A percentile compares a stretch with the other conserved stretches of the same genome.
Evolutionary conservation across 805 yeast species (phyloP).

Genomic region (Ogataea trehaloabstinens): DNA sequence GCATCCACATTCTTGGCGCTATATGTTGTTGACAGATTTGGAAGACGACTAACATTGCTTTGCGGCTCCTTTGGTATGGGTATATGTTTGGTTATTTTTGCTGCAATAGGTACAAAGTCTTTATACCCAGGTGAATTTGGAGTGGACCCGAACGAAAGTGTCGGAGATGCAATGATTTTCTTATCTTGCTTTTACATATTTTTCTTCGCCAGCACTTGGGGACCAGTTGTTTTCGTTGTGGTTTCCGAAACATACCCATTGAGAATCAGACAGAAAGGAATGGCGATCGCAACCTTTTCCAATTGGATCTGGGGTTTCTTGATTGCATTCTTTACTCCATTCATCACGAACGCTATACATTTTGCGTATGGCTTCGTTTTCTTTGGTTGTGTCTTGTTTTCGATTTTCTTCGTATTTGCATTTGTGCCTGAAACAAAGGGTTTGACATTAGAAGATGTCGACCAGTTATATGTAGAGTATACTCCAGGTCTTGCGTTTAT

Average conservation of each 20-base stretch:
- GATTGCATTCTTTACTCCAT: constrained; percentile 58
- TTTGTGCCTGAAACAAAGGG: constrained; percentile 58
- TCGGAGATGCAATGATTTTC: constrained; percentile 63
- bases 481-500: constrained; percentile 32
- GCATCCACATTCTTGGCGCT: constrained; percentile 53
- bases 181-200: constrained; percentile 63
- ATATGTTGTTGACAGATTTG: constrained; percentile 50
- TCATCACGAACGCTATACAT: constrained; percentile 51
- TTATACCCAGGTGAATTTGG: constrained; percentile 41
- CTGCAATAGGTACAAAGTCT: constrained; percentile 56
- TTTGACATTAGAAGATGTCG: constrained; percentile 54
- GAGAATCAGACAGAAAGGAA: constrained; percentile 59
- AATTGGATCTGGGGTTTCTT: constrained; percentile 64
- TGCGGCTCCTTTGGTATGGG: constrained; percentile 54
- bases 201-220: constrained; percentile 75
- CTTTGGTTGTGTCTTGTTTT: constrained; percentile 53
- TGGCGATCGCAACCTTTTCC: constrained; percentile 63
- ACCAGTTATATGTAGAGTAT: constrained; percentile 42
- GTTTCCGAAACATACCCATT: constrained; percentile 69
- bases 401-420: constrained; percentile 52
- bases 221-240: constrained; percentile 65
- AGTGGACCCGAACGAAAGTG: constrained; percentile 42
- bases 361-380: constrained; percentile 59
- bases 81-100: constrained; percentile 55
- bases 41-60: constrained; percentile 51